phyloP scores from a whole-genome alignment of 345 rosid species.

The Lepidium sativum region DNA sequence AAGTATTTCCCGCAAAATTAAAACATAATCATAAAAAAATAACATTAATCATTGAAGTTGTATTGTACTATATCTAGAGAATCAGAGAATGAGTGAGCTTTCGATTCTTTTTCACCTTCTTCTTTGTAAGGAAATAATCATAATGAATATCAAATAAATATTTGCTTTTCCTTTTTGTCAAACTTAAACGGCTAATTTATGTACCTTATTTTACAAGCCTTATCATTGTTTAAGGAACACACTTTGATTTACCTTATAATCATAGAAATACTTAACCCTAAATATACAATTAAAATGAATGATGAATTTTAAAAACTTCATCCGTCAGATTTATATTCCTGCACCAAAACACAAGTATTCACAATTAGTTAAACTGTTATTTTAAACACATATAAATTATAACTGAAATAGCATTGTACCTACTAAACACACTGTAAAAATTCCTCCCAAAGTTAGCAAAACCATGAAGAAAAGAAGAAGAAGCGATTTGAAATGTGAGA shows the following conservation, averaged over 20 bases:
- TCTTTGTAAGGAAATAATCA: conserved; percentile 2
- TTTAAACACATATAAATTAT: neutral
- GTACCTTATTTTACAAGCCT: conserved; percentile 7
- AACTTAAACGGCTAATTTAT: neutral
- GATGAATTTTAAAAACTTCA: conserved; percentile 35
- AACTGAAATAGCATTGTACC: conserved; percentile 4
- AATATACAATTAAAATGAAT: conserved; percentile 35
- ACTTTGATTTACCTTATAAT: neutral
- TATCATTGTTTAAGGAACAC: conserved; percentile 20
- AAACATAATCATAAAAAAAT: too few relatives aligned
- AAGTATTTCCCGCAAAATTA: too few relatives aligned
- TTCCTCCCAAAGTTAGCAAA: conserved; percentile 2
- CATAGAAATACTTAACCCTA: conserved; percentile 32
- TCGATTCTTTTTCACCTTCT: conserved; percentile 14
- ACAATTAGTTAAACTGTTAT: conserved; percentile 14
- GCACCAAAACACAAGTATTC: conserved; percentile 14
- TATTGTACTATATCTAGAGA: neutral
- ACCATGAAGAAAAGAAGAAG: neutral
- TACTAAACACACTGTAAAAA: neutral
- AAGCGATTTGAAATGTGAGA: conserved; percentile 18
- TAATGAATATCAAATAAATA: conserved; percentile 1
- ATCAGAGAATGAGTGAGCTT: conserved; percentile 18
- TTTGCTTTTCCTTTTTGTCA: conserved; percentile 7
- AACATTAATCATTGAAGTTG: too few relatives aligned
- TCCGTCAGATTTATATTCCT: conserved; percentile 32